Base-by-base conservation (phyloP, 2,329 filamentous ascomycete species). In the Thelonectria olida region DNA sequence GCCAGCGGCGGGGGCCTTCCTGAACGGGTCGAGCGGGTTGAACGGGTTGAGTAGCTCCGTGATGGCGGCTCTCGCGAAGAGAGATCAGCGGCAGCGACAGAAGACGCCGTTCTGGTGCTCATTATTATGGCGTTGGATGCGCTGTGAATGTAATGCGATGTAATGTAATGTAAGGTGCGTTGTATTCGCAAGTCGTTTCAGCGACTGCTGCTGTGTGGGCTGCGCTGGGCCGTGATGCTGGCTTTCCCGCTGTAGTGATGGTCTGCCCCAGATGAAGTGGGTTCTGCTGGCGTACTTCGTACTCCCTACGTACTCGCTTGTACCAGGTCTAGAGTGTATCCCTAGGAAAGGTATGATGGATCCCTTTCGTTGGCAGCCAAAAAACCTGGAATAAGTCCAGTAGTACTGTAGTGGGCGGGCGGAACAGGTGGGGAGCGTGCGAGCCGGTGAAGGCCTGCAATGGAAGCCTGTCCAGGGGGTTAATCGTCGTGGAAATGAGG, bases 41-140 rank as follows among this genome's bases (percentile, higher is more conserved):
- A 72, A 64, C 74, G 73, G 65, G 72, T 74, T 61, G 75, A 77
- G 67, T 72, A 75, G 61, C 73, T 75, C 63, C 75, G 75, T 65
- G 74, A 69, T 65, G 74, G 75, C 63, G 69, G 39, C 38, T 58
- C 68, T 62, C 68, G 58, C 54, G 54, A 65, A 51, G 70, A 70
- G 63, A 69, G 55, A 67, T 67, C 69, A 45, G 66, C 60, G 23
- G 65, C 61, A 39, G 67, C 50, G 58, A 60, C 59, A 41, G 38
- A 20, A 61, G 69, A 66, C 62, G 69, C 68, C 10, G 68, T 70
- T 59, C 68, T 67, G 17, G 67, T 67, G 65, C 68, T 67, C 68
- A 71, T 71, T 57, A 51, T 50, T 34, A n/a, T n/a, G n/a, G 49
- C 12, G 17, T 34, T 17, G 8, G 31, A 9, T 15, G 31, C 31